A percentile compares a stretch with the other conserved stretches of the same genome.
These are phyloP conservation scores for Leucogyrophana mollusca DNA, from an alignment of 768 basidiomycete genomes.

Conservation along the genomic window DNA sequence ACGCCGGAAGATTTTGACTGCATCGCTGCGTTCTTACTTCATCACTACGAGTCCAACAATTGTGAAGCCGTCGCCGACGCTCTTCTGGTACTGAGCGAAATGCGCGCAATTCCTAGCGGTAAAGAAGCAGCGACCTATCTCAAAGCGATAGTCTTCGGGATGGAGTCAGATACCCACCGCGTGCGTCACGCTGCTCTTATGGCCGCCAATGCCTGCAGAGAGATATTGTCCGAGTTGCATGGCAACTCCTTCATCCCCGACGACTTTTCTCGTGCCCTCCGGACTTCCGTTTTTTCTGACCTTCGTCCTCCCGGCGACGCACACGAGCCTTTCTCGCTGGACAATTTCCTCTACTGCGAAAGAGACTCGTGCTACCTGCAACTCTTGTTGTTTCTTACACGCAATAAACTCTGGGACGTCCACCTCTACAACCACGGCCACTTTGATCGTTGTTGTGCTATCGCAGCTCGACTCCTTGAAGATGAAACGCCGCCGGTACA, in stretches of 20 bases:
- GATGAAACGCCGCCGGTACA: no score
- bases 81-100: conserved; percentile 7
- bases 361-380: conserved; percentile 8
- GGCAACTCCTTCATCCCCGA: not conserved
- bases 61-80: conserved; percentile 5
- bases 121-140: conserved; percentile 2
- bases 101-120: not conserved
- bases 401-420: conserved; percentile 1
- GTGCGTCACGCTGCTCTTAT: conserved; percentile 6
- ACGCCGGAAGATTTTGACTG: conserved; percentile 1
- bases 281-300: not conserved
- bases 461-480: conserved; percentile 5
- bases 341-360: conserved; percentile 1
- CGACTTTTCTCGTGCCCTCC: not conserved
- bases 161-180: conserved; percentile 1
- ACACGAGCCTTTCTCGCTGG: not conserved
- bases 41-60: conserved; percentile 3
- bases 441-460: conserved; percentile 1
- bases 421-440: conserved; percentile 6
- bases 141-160: conserved; percentile 2
- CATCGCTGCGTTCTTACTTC: conserved; percentile 7
- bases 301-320: not conserved
- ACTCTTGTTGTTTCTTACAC: conserved; percentile 5
- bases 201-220: conserved; percentile 4
- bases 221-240: conserved; percentile 2